A percentile compares a stretch with the other conserved stretches of the same genome.
Conservation (phyloP, 2,329 filamentous ascomycete species). For the Diaporthe sp. region DNA sequence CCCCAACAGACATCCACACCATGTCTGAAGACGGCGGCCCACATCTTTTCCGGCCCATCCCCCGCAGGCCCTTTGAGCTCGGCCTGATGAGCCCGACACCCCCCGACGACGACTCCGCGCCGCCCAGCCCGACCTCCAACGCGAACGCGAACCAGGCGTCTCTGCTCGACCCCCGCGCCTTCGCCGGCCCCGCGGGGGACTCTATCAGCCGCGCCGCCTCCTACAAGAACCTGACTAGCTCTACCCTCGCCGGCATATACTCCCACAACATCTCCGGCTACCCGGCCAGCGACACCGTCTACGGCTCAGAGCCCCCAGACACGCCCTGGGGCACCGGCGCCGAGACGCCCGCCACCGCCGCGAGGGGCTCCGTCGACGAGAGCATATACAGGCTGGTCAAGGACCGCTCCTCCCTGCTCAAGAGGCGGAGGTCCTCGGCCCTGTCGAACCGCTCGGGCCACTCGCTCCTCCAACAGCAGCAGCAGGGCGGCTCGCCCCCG, state of each 20-base stretch:
- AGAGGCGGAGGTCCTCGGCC: constrained; percentile 54
- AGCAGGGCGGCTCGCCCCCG: constrained; percentile 42
- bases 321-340: constrained; percentile 86
- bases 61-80: constrained; percentile 78
- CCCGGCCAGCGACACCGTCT: constrained; percentile 51
- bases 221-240: constrained; percentile 87
- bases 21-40: constrained; percentile 61
- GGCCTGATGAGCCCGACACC: constrained; percentile 63
- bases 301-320: constrained; percentile 64
- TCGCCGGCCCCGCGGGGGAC: constrained; percentile 47
- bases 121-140: constrained; percentile 57
- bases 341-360: constrained; percentile 70
- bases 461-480: constrained; percentile 5
- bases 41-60: constrained; percentile 76
- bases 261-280: constrained; percentile 72
- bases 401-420: constrained; percentile 52
- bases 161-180: constrained; percentile 51
- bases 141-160: constrained; percentile 49
- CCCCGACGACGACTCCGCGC: constrained; percentile 52
- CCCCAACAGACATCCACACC: constrained; percentile 13
- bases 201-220: constrained; percentile 80
- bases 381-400: constrained; percentile 60
- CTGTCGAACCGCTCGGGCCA: constrained; percentile 42
- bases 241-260: constrained; percentile 94
- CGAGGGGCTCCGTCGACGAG: constrained; percentile 59